These are phyloP conservation scores for Isoetes taiwanensis DNA, from an alignment of 75 land plant genomes.

Conservation along the genomic window DNA sequence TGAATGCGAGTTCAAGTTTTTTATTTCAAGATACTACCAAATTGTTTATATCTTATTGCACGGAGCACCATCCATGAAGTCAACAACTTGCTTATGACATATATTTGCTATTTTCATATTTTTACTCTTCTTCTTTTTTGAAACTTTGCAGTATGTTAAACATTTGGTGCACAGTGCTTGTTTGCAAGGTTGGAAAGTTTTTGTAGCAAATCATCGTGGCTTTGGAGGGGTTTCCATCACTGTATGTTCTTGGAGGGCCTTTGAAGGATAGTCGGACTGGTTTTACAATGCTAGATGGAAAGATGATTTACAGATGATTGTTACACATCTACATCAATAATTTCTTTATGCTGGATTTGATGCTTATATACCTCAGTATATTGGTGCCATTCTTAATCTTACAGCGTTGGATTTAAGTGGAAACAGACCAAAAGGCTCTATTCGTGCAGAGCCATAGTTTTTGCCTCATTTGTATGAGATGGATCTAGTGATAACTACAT, in stretches of 20 bases:
- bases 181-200: slow-evolving; percentile 75
- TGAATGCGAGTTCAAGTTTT: no score
- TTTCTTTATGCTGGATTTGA: slow-evolving; percentile 61
- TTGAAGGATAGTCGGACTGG: slow-evolving; percentile 73
- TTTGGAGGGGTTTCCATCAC: slow-evolving; percentile 82
- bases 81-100: neutral
- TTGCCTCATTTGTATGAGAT: no score
- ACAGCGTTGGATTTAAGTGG: no score
- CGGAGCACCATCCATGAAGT: neutral
- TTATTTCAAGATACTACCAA: neutral
- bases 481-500: no score
- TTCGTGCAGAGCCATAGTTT: no score
- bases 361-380: no score
- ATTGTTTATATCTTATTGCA: neutral
- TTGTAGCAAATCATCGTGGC: slow-evolving; percentile 87
- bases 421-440: no score
- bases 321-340: slow-evolving; percentile 48
- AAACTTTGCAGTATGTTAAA: slow-evolving; percentile 76
- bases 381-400: no score
- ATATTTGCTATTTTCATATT: neutral
- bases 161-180: slow-evolving; percentile 52
- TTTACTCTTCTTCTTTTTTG: no score
- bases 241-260: slow-evolving; percentile 43
- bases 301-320: slow-evolving; percentile 57
- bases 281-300: slow-evolving; percentile 99